Percentiles rank a stretch among this genome's conserved stretches.
phyloP scores from a whole-genome alignment of 768 basidiomycete genomes.

The Candolleomyces aberdarensis region DNA sequence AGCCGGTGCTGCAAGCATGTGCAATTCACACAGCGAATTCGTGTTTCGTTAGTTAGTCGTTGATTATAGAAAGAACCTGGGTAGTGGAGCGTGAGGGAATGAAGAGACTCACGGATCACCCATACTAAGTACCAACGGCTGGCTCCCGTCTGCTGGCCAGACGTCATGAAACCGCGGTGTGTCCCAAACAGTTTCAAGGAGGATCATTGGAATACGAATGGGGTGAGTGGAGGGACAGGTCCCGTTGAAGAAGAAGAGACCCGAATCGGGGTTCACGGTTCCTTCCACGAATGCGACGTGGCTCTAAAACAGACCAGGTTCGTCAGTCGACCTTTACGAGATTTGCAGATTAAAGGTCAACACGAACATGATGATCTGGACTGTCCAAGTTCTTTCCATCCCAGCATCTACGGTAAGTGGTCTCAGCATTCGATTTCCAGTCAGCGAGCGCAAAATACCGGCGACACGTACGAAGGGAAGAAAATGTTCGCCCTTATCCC shows the following conservation, averaged over 20 bases:
- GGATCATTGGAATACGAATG: conserved; percentile 1
- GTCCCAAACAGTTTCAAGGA: conserved; percentile 9
- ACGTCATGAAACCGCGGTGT: conserved; percentile 4
- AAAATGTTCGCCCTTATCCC: conserved; percentile 10
- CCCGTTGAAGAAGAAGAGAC: conserved; percentile 8
- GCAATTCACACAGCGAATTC: no score
- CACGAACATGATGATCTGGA: conserved; percentile 5
- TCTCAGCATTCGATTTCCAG: neutral
- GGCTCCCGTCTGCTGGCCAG: conserved; percentile 8
- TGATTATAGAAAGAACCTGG: no score
- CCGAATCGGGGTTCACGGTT: neutral
- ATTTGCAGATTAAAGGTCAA: neutral
- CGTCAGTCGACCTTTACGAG: neutral
- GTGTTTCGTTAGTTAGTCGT: no score
- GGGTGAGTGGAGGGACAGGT: conserved; percentile 7
- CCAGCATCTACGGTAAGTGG: conserved; percentile 4
- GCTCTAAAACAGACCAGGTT: neutral
- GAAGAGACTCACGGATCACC: conserved; percentile 6
- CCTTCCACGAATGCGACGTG: conserved; percentile 7
- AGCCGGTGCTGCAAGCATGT: conserved; percentile 2
- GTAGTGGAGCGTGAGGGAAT: no score
- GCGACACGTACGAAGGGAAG: conserved; percentile 6
- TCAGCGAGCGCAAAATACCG: neutral
- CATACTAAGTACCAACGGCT: conserved; percentile 7
- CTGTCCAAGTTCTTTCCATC: conserved; percentile 7